Evolutionary conservation across 495 filamentous ascomycete species (phyloP).

Genomic region (Hypoxylon crocopeplum): DNA sequence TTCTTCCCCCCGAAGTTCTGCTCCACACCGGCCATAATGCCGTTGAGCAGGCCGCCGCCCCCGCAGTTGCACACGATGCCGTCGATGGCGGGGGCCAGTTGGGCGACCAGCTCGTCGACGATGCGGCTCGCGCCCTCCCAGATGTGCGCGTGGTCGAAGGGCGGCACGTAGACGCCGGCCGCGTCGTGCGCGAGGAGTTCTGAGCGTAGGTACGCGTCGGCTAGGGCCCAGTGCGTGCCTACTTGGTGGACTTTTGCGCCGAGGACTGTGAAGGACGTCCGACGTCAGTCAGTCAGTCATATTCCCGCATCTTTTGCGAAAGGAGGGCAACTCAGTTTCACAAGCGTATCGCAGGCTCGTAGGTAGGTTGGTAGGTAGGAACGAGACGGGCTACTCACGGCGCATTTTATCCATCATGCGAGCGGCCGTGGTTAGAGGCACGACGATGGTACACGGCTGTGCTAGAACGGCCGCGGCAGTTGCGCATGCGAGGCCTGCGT

Average conservation of each 20-base stretch:
- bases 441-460: slow-evolving; percentile 81
- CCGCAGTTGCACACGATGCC: slow-evolving; percentile 85
- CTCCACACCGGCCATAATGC: slow-evolving; percentile 77
- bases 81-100: slow-evolving; percentile 56
- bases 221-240: slow-evolving; percentile 77
- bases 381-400: slow-evolving; percentile 6
- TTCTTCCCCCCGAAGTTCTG: slow-evolving; percentile 42
- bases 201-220: slow-evolving; percentile 73
- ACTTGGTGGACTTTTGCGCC: slow-evolving; percentile 73
- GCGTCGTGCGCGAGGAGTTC: slow-evolving; percentile 59
- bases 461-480: slow-evolving; percentile 73
- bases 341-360: too few species aligned
- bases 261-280: slow-evolving; percentile 56
- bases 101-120: slow-evolving; percentile 70
- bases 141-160: slow-evolving; percentile 86
- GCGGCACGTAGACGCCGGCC: slow-evolving; percentile 81
- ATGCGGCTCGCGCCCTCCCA: slow-evolving; percentile 82
- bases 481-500: slow-evolving; percentile 90
- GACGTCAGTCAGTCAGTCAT: not conserved
- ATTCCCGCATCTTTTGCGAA: not conserved
- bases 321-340: not conserved
- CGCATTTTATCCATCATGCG: slow-evolving; percentile 78
- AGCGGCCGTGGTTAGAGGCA: slow-evolving; percentile 70
- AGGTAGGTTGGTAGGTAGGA: too few species aligned
- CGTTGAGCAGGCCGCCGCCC: slow-evolving; percentile 85